Conservation (phyloP, 495 filamentous ascomycete genomes). For the Niebla homalea region DNA sequence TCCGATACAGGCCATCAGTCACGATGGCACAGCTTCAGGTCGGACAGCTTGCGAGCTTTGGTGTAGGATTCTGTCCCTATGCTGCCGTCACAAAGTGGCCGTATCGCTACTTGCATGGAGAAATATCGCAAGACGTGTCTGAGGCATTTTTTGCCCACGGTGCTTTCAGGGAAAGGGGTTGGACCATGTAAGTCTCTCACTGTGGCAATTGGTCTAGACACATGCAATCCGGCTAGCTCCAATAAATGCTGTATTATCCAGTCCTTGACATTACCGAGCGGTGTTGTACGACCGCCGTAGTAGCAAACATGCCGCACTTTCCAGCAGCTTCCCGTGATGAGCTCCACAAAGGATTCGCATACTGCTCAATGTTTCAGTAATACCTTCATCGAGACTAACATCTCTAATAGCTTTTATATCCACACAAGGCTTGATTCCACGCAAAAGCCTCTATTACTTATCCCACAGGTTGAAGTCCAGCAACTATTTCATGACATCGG, state of each 20-base stretch:
- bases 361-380: no score
- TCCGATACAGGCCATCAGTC: no score
- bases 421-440: slow-evolving; percentile 31
- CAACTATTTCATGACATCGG: slow-evolving; percentile 48
- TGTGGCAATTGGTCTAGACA: no score
- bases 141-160: slow-evolving; percentile 41
- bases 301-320: no score
- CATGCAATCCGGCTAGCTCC: no score
- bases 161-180: slow-evolving; percentile 45
- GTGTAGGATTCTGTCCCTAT: slow-evolving; percentile 45
- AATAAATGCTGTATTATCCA: neutral
- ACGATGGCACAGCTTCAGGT: neutral
- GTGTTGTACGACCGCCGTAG: no score
- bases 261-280: neutral
- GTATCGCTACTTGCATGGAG: slow-evolving; percentile 39
- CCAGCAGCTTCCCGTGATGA: no score
- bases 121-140: slow-evolving; percentile 34
- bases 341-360: no score
- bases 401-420: slow-evolving; percentile 48
- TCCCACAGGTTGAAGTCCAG: slow-evolving; percentile 49
- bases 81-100: slow-evolving; percentile 45
- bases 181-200: slow-evolving; percentile 57
- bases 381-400: neutral
- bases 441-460: slow-evolving; percentile 44
- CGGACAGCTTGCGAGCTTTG: slow-evolving; percentile 16